These are phyloP conservation scores for Benincasa hispida DNA, from an alignment of 306 rosid genomes.

Conservation along the genomic window DNA sequence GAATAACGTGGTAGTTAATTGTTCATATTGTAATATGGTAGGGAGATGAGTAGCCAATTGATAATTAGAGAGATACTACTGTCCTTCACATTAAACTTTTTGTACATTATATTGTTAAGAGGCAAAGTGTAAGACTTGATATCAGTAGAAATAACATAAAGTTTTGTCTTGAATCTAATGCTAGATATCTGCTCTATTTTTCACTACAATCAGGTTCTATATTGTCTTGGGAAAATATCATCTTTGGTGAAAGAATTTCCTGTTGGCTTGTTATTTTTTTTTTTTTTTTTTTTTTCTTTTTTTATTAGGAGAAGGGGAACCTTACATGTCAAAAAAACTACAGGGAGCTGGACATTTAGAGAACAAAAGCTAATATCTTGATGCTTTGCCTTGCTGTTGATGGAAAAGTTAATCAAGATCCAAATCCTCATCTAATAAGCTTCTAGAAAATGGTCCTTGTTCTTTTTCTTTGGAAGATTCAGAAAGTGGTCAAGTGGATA, in stretches of 20 bases:
- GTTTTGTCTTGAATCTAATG: background rate
- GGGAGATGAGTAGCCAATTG: conserved; percentile 14
- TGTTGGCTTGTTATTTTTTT: background rate
- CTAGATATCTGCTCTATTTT: background rate
- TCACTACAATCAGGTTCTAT: background rate
- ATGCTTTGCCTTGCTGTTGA: background rate
- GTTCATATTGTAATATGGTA: conserved; percentile 43
- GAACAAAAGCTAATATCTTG: background rate
- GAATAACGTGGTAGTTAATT: conserved; percentile 12
- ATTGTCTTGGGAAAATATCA: background rate
- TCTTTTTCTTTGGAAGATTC: background rate
- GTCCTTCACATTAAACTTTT: conserved; percentile 4
- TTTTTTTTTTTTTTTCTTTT: background rate
- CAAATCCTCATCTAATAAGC: background rate
- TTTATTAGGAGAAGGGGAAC: too few relatives aligned
- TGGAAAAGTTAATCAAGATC: background rate
- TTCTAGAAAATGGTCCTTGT: background rate
- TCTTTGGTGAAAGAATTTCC: background rate
- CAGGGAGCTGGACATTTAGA: background rate
- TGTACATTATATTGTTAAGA: conserved; percentile 1
- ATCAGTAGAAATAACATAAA: conserved; percentile 1
- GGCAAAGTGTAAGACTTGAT: background rate
- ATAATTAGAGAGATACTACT: background rate
- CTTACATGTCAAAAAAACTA: background rate
- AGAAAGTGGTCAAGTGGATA: background rate